phyloP scores from a whole-genome alignment of 1,284 basidiomycete species.

The Schizophyllum amplum region DNA sequence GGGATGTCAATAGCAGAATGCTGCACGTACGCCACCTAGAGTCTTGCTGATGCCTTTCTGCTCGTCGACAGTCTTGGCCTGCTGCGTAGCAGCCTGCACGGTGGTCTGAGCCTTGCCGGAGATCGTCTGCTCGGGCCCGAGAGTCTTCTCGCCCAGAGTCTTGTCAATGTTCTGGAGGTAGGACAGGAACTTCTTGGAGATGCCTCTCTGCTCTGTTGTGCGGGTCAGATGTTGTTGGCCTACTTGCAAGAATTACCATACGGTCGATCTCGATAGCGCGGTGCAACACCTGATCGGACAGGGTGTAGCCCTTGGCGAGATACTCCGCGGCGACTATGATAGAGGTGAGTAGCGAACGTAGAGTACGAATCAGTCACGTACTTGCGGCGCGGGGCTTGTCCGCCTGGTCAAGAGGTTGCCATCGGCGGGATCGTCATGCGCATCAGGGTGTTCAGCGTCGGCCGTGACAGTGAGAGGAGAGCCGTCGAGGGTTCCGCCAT shows the following conservation, averaged over 20 bases:
- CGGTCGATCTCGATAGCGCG: conserved; percentile 85
- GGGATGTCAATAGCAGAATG: neutral
- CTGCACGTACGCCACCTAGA: conserved; percentile 53
- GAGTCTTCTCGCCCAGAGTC: conserved; percentile 55
- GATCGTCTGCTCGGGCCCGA: conserved; percentile 70
- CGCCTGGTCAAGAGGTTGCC: conserved; percentile 51
- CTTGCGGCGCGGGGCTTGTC: conserved; percentile 80
- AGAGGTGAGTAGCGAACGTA: neutral
- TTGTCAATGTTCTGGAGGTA: conserved; percentile 72
- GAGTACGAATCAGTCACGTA: conserved; percentile 24
- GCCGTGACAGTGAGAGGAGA: conserved; percentile 54
- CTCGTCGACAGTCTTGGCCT: conserved; percentile 72
- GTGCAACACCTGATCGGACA: conserved; percentile 74
- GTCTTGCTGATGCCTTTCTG: conserved; percentile 68
- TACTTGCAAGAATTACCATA: conserved; percentile 27
- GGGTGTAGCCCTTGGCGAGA: conserved; percentile 76
- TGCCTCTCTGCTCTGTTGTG: conserved; percentile 69
- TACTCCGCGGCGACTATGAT: conserved; percentile 78
- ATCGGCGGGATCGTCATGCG: conserved; percentile 25
- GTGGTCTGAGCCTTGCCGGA: conserved; percentile 64
- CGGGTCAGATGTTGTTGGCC: neutral
- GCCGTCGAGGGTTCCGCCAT: conserved; percentile 65
- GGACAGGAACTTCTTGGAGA: conserved; percentile 74
- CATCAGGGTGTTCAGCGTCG: conserved; percentile 50
- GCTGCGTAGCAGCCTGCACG: conserved; percentile 49